These are phyloP conservation scores for Strigomonas galati DNA, from an alignment of 208 protist genomes.

Conservation along the genomic window DNA sequence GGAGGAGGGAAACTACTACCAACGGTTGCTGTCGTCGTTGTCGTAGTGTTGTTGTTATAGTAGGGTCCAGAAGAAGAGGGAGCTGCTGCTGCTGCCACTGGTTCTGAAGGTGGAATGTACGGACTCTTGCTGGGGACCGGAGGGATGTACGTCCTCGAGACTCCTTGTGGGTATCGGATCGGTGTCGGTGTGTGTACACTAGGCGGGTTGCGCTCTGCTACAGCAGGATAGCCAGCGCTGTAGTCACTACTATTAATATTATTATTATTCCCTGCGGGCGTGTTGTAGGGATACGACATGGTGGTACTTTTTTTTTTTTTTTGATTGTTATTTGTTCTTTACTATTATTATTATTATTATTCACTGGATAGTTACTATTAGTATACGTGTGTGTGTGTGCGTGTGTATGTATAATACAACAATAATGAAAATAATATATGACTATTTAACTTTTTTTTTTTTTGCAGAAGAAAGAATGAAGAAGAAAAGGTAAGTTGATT, in stretches of 20 bases:
- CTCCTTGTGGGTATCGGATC: no score
- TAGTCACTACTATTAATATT: neutral
- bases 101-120: no score
- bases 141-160: no score
- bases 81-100: no score
- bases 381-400: neutral
- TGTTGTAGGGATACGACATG: conserved; percentile 8
- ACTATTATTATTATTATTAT: neutral
- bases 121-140: no score
- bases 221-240: neutral
- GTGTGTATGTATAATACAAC: neutral
- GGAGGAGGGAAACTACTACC: no score
- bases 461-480: neutral
- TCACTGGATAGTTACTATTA: neutral
- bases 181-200: no score
- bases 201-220: no score
- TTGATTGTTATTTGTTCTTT: neutral
- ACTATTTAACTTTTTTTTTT: neutral
- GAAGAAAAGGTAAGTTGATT: conserved; percentile 1
- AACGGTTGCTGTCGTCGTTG: no score
- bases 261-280: neutral
- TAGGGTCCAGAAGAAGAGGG: no score
- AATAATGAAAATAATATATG: neutral
- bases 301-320: neutral
- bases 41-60: no score